Evolutionary conservation across 208 protist genomes (phyloP).

Genomic region (Leishmania amazonensis): DNA sequence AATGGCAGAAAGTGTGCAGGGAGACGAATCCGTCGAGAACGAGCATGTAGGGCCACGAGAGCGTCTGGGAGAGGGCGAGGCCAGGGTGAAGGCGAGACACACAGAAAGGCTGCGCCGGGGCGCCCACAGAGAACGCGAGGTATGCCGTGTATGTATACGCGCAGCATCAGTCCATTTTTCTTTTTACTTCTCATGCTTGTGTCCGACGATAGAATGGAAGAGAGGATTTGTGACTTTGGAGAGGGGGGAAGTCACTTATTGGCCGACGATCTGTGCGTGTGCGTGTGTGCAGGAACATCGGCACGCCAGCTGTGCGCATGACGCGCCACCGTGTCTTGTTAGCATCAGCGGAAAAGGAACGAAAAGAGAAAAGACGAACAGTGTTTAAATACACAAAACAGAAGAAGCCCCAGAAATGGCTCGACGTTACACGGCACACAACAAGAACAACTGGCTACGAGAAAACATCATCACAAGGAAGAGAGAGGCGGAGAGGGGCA

Average conservation of each 20-base stretch:
- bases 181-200: neutral
- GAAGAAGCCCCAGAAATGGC: neutral
- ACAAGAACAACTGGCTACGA: neutral
- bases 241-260: neutral
- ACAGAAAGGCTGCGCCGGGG: neutral
- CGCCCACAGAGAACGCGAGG: neutral
- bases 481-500: constrained; percentile 15
- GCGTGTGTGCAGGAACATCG: neutral
- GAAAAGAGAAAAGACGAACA: neutral
- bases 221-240: neutral
- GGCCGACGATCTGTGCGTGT: neutral
- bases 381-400: neutral
- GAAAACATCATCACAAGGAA: neutral
- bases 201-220: neutral
- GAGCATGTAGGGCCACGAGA: neutral
- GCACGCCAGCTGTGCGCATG: too few relatives aligned
- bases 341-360: neutral
- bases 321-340: too few relatives aligned
- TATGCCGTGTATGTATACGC: neutral
- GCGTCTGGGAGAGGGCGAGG: neutral
- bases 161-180: neutral
- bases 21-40: neutral
- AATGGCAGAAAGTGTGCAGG: neutral
- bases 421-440: neutral
- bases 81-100: neutral